Conservation (phyloP, 768 basidiomycete species). For the Termitomyces sp. region DNA sequence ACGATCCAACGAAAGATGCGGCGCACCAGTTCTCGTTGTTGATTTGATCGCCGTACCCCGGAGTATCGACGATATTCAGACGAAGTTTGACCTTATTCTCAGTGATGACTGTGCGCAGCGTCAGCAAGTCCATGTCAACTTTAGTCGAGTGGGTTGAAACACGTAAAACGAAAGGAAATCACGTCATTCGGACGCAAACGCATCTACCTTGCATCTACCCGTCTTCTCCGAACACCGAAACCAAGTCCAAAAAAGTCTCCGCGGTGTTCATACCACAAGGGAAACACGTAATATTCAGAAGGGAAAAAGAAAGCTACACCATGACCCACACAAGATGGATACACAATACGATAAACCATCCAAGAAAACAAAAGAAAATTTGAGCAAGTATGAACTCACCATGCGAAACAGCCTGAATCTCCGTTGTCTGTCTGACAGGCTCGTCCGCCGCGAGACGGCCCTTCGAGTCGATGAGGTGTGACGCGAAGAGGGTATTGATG, state of each 20-base stretch:
- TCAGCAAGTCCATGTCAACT: not conserved
- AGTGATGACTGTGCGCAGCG: conserved; percentile 65
- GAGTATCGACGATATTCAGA: conserved; percentile 97
- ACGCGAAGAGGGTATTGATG: conserved; percentile 98
- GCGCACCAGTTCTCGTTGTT: conserved; percentile 97
- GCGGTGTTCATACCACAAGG: not conserved
- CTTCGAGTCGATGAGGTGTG: conserved; percentile 97
- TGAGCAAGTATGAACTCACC: conserved; percentile 43
- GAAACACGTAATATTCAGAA: not conserved
- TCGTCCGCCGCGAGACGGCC: conserved; percentile 86
- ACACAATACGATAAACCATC: not conserved
- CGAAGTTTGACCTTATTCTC: conserved; percentile 95
- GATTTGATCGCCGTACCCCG: conserved; percentile 96
- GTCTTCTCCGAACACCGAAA: not conserved
- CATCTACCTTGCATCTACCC: no score
- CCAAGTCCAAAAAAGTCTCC: not conserved
- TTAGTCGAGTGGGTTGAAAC: not conserved
- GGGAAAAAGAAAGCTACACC: not conserved
- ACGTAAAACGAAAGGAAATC: conserved; percentile 7
- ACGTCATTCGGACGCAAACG: not conserved
- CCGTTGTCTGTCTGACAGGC: conserved; percentile 91
- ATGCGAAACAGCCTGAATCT: conserved; percentile 93
- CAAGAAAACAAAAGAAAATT: no score
- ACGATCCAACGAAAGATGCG: not conserved
- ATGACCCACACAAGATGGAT: not conserved